These are phyloP conservation scores for Ceratorhiza oryzae-sativae DNA, from an alignment of 1,284 basidiomycete species.

Conservation along the genomic window DNA sequence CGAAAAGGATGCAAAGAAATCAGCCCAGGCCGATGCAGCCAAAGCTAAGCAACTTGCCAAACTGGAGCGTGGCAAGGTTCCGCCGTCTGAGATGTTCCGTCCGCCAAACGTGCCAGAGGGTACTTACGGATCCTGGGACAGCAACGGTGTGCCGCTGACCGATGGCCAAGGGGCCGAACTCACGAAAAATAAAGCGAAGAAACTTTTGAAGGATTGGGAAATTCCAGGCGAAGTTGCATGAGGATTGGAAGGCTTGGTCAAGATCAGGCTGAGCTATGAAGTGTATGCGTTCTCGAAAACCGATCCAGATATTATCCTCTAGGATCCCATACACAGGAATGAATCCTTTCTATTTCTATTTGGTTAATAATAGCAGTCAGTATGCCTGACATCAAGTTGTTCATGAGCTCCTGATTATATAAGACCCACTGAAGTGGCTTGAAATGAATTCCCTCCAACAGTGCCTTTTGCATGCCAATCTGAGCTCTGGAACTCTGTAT, in stretches of 20 bases:
- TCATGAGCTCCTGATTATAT: no score
- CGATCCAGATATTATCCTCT: no score
- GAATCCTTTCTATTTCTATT: no score
- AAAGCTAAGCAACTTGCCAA: constrained; percentile 76
- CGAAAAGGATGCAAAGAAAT: constrained; percentile 85
- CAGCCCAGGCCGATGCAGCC: constrained; percentile 73
- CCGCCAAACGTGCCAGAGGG: constrained; percentile 77
- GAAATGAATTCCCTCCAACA: no score
- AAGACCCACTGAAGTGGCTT: no score
- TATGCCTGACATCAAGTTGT: no score
- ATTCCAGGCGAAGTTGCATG: constrained; percentile 79
- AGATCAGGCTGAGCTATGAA: neutral
- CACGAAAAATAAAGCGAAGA: constrained; percentile 84
- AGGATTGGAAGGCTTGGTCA: constrained; percentile 60
- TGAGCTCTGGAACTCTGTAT: no score
- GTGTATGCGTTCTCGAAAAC: no score
- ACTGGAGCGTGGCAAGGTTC: constrained; percentile 81
- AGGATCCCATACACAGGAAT: no score
- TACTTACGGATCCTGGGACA: constrained; percentile 82
- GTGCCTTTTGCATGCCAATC: no score
- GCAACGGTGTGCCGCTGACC: constrained; percentile 81
- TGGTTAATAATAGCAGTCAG: no score
- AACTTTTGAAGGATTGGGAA: constrained; percentile 78
- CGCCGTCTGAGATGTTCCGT: constrained; percentile 84
- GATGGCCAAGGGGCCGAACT: constrained; percentile 86